Percentiles rank a stretch among this genome's conserved stretches.
phyloP scores from a whole-genome alignment of 164 flowering plant species.

The Malania oleifera region DNA sequence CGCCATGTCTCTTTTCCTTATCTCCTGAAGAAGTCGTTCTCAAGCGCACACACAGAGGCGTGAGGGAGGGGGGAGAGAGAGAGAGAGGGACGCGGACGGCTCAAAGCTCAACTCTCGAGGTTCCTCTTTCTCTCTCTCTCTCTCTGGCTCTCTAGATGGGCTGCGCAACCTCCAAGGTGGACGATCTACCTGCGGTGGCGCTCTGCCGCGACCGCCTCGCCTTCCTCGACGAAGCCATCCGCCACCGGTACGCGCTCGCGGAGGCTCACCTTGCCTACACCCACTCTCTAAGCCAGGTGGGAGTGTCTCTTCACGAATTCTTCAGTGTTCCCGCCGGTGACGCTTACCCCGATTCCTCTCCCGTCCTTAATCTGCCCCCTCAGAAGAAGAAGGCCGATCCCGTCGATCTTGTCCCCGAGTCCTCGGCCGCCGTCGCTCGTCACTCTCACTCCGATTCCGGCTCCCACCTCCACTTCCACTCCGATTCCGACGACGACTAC shows the following conservation, averaged over 20 bases:
- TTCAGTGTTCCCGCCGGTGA: constrained; percentile 21
- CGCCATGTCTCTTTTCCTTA: not conserved
- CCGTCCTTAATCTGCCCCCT: constrained; percentile 27
- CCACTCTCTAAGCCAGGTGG: constrained; percentile 45
- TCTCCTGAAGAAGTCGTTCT: too few species aligned
- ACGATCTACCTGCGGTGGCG: constrained; percentile 71
- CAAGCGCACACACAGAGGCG: not conserved
- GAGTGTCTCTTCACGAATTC: constrained; percentile 35
- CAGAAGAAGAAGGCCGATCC: constrained; percentile 14
- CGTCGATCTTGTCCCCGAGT: not conserved
- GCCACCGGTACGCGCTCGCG: constrained; percentile 50
- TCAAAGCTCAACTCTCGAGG: too few species aligned
- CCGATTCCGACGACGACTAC: constrained; percentile 39
- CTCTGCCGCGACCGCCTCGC: constrained; percentile 63
- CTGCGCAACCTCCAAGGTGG: constrained; percentile 61
- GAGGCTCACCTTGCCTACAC: constrained; percentile 57
- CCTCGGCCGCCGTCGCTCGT: not conserved
- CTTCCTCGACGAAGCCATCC: constrained; percentile 53
- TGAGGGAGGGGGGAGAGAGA: too few species aligned
- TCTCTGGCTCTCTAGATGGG: constrained; percentile 41
- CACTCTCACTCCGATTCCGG: constrained; percentile 33
- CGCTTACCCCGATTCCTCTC: constrained; percentile 8
- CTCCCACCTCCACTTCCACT: constrained; percentile 37
- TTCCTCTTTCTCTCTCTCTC: constrained; percentile 9
- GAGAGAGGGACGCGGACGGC: too few species aligned